Conservation (phyloP, 2,329 filamentous ascomycete species). For the Arthroderma sp. region DNA sequence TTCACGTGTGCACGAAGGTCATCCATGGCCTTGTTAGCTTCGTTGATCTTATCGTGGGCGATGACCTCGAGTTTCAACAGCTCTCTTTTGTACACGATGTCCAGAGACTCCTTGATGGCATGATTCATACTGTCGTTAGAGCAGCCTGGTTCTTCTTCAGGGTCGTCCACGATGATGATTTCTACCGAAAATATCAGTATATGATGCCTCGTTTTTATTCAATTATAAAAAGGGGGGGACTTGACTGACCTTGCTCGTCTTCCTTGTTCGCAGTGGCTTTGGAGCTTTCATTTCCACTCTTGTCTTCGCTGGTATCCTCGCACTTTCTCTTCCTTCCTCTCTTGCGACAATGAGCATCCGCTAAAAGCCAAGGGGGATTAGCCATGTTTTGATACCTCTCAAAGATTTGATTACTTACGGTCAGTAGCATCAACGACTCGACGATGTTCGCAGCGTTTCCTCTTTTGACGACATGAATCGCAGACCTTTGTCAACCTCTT, state of each 20-base stretch:
- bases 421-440: conserved; percentile 16
- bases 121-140: conserved; percentile 15
- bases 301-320: conserved; percentile 1
- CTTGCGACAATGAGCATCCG: conserved; percentile 12
- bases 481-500: conserved; percentile 17
- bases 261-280: background rate
- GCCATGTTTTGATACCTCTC: background rate
- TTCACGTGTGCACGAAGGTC: background rate
- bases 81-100: conserved; percentile 46
- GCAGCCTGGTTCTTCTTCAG: conserved; percentile 4
- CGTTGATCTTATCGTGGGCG: conserved; percentile 46
- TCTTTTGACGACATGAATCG: conserved; percentile 15
- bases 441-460: conserved; percentile 17
- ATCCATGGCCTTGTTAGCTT: conserved; percentile 19
- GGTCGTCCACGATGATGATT: background rate
- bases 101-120: conserved; percentile 26
- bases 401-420: conserved; percentile 12
- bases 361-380: background rate
- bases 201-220: background rate
- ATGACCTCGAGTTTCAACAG: conserved; percentile 45
- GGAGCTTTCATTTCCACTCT: background rate
- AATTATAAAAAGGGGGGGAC: background rate
- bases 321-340: conserved; percentile 5
- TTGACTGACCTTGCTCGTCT: background rate
- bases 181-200: background rate